Evolutionary conservation across 192 early-diverging fungal species (phyloP), one percentile per base, ranked within the genome.

Genomic region (Neocallimastix lanati): DNA sequence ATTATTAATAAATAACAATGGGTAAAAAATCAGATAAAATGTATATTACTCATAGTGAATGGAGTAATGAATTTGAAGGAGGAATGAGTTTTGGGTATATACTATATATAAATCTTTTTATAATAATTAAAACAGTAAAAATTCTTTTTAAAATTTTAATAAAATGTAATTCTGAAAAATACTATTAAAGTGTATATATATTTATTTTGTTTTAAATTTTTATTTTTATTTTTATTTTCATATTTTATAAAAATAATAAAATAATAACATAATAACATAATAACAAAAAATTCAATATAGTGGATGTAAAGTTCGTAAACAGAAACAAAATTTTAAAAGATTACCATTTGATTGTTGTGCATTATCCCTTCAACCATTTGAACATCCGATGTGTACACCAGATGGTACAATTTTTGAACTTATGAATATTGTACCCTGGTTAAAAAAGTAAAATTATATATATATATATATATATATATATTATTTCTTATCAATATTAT

Each of bases 321-420:
- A 86, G 86, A 18, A 88, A 91, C 36, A 85, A 82, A 13, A 78
- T 28, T 93, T 93, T 83, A 90, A 96, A 80, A 83, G 88, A 16
- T 83, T 95, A 15, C 93, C 94, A 0, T 95, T 95, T 79, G 88
- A 90, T 79, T 95, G 92, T 84, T 99, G 97, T 81, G 90, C 95
- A 4, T 86, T 99, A n/a, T 94, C 97, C 6, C 83, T 99, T 28
- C 89, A 89, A 79, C 96, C 97, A 15, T 94, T 95, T 81, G 91
- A 89, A 76, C 87, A 90, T 78, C 95, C 97, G 3, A 88, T 94
- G 78, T 96, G 95, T 83, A 93, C 94, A 0, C 84, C 84, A 11
- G 94, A 96, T 30, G 97, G 97, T 25, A 92, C 85, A 37, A 88
- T 97, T 14, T 98, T 96, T 88, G 97, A 98, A 80, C 87, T 92